These are phyloP conservation scores for Vaccinium corymbosum DNA, from an alignment of 148 eudicot genomes.

Conservation along the genomic window DNA sequence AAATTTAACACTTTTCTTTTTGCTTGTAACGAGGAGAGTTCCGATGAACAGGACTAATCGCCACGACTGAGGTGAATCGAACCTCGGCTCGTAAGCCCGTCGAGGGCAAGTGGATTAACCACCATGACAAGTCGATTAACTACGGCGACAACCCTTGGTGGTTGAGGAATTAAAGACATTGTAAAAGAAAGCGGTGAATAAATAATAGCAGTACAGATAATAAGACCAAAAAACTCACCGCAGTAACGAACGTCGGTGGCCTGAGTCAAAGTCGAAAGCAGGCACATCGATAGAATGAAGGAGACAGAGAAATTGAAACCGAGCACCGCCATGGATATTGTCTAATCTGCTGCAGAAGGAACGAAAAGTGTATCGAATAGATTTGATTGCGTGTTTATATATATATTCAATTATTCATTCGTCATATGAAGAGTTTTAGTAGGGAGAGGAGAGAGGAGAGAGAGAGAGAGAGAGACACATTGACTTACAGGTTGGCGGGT, in stretches of 20 bases:
- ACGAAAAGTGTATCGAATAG: background rate
- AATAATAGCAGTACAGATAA: background rate
- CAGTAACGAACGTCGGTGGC: conserved; percentile 50
- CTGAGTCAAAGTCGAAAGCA: conserved; percentile 28
- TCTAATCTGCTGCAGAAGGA: background rate
- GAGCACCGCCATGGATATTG: conserved; percentile 19
- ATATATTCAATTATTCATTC: too few relatives aligned
- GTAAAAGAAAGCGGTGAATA: background rate
- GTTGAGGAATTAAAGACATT: background rate
- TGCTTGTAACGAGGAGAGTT: too few relatives aligned
- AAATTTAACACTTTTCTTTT: too few relatives aligned
- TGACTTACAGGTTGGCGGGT: background rate
- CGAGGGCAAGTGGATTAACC: too few relatives aligned
- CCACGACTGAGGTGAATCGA: too few relatives aligned
- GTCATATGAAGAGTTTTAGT: background rate
- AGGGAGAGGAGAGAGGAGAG: background rate
- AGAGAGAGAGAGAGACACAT: background rate
- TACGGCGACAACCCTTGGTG: too few relatives aligned
- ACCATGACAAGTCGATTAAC: too few relatives aligned
- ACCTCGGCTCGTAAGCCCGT: too few relatives aligned
- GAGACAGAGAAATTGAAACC: conserved; percentile 10
- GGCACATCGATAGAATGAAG: conserved; percentile 33
- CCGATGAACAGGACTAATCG: too few relatives aligned
- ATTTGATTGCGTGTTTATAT: background rate
- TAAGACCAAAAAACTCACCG: conserved; percentile 26